These are phyloP conservation scores for Pichia cabralensis DNA, from an alignment of 805 yeast species.

Conservation along the genomic window DNA sequence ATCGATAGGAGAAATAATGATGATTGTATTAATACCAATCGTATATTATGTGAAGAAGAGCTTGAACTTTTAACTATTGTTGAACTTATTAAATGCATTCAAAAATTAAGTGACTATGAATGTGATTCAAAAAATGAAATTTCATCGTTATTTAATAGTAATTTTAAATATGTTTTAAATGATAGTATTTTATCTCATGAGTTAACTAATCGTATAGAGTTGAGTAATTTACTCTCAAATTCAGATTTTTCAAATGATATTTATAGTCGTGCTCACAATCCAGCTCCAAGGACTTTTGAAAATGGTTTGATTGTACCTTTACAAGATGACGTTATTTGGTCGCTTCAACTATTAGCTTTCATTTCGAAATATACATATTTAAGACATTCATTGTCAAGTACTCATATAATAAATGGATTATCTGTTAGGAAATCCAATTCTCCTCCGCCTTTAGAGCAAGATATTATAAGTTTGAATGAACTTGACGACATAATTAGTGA, in stretches of 20 bases:
- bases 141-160: constrained; percentile 7
- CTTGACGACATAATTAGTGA: constrained; percentile 19
- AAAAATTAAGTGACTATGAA: constrained; percentile 19
- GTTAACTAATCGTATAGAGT: constrained; percentile 18
- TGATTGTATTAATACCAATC: not conserved
- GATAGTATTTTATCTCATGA: constrained; percentile 20
- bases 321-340: constrained; percentile 92
- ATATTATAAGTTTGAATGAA: constrained; percentile 16
- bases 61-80: constrained; percentile 19
- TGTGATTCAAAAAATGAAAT: not conserved
- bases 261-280: not conserved
- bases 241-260: constrained; percentile 11
- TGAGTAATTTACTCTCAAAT: constrained; percentile 19
- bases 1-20: not conserved
- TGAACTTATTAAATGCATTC: constrained; percentile 21
- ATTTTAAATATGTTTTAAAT: constrained; percentile 17
- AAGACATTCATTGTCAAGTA: constrained; percentile 62
- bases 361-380: constrained; percentile 83
- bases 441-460: constrained; percentile 26
- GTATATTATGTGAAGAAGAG: constrained; percentile 17
- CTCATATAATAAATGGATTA: constrained; percentile 66
- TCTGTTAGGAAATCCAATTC: constrained; percentile 35
- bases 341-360: constrained; percentile 83
- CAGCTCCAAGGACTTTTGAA: constrained; percentile 41
- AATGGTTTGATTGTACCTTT: constrained; percentile 78